Percentiles rank a stretch among this genome's conserved stretches.
Conservation (phyloP, 192 early-diverging fungal species). For the Tieghemiomyces parasiticus region DNA sequence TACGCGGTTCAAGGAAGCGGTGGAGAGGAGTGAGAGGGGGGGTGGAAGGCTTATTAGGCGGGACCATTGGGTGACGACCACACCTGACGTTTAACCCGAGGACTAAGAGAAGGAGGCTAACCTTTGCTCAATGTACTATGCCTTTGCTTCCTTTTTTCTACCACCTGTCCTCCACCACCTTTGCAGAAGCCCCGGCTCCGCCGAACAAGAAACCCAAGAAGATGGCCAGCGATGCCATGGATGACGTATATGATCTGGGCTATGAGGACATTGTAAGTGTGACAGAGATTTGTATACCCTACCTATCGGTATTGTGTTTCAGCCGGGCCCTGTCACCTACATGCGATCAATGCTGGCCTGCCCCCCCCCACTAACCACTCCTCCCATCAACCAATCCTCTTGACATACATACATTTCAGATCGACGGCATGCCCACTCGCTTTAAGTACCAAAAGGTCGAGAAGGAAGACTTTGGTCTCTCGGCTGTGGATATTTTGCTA, state of each 20-base stretch:
- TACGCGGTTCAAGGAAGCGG: too few relatives aligned
- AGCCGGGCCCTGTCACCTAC: not conserved
- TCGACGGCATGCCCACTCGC: slow-evolving; percentile 66
- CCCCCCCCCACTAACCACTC: slow-evolving; percentile 10
- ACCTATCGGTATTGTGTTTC: not conserved
- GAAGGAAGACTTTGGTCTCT: slow-evolving; percentile 58
- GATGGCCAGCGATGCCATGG: too few relatives aligned
- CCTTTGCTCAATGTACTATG: too few relatives aligned
- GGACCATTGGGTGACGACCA: too few relatives aligned
- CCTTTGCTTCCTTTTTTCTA: too few relatives aligned
- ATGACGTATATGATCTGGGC: not conserved
- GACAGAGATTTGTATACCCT: slow-evolving; percentile 8
- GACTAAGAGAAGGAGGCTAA: too few relatives aligned
- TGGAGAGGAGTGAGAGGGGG: too few relatives aligned
- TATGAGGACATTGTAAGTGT: not conserved
- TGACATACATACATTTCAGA: slow-evolving; percentile 34
- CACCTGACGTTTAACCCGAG: too few relatives aligned
- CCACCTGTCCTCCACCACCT: too few relatives aligned
- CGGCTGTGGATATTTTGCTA: slow-evolving; percentile 71
- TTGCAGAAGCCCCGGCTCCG: too few relatives aligned
- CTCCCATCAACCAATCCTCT: slow-evolving; percentile 13
- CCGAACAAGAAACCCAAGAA: too few relatives aligned
- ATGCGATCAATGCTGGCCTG: not conserved
- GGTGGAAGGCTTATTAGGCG: too few relatives aligned
- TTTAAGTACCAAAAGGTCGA: slow-evolving; percentile 89